Evolutionary conservation across 2,329 filamentous ascomycete species (phyloP).

Genomic region (Harringtonia lauricola): DNA sequence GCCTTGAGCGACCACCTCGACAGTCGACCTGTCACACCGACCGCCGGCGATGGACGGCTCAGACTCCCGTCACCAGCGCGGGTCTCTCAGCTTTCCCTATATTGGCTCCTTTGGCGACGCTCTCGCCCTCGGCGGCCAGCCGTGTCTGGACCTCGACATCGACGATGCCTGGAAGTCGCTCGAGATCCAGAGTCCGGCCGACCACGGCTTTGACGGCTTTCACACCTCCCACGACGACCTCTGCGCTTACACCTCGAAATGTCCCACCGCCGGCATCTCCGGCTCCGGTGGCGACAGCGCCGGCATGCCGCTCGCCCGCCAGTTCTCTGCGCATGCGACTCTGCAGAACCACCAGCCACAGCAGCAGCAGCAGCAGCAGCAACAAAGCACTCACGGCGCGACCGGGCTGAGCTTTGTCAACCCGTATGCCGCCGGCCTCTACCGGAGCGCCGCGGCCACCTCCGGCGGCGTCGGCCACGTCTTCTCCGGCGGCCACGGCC

Average conservation of each 20-base stretch:
- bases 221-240: conserved; percentile 12
- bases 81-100: conserved; percentile 6
- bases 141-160: conserved; percentile 5
- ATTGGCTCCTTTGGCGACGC: conserved; percentile 5
- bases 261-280: conserved; percentile 4
- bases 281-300: conserved; percentile 2
- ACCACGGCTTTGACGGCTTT: conserved; percentile 5
- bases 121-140: conserved; percentile 2
- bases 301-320: conserved; percentile 11
- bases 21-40: too few species aligned
- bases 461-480: neutral
- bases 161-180: conserved; percentile 10
- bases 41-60: conserved; percentile 6
- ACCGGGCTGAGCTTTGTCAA: neutral
- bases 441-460: neutral
- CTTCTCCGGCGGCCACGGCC: neutral
- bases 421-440: neutral
- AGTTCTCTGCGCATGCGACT: conserved; percentile 2
- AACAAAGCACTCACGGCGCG: neutral
- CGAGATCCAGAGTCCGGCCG: conserved; percentile 8
- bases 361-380: neutral
- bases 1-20: too few species aligned
- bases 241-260: conserved; percentile 10
- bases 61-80: conserved; percentile 5
- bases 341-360: neutral